Percentiles rank a stretch among this genome's conserved stretches.
Evolutionary conservation across 2,329 filamentous ascomycete species (phyloP).

Genomic region (Xylaria sp.): DNA sequence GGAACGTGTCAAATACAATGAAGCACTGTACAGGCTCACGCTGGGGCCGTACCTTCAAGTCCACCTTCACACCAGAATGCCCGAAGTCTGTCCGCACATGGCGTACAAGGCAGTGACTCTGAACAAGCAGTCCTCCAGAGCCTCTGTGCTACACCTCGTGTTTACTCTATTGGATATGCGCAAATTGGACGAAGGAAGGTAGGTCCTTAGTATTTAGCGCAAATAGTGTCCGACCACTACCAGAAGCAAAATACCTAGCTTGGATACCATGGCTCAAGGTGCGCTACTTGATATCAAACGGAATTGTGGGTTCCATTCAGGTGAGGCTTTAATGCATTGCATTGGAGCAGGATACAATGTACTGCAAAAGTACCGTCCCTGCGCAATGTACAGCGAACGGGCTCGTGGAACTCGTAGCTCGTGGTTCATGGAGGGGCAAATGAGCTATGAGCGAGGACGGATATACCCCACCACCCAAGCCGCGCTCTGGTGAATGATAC

Average conservation of each 20-base stretch:
- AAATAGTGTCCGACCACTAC: neutral
- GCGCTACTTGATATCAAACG: conserved; percentile 12
- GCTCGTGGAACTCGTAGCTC: conserved; percentile 4
- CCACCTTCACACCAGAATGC: conserved; percentile 25
- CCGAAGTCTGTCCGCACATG: conserved; percentile 31
- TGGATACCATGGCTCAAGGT: neutral
- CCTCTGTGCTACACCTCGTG: neutral
- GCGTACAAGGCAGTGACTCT: neutral
- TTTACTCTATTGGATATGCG: neutral
- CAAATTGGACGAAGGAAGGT: neutral
- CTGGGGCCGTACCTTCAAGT: conserved; percentile 11
- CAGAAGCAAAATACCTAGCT: neutral
- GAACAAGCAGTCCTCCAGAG: neutral
- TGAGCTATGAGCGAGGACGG: conserved; percentile 24
- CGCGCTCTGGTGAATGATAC: conserved; percentile 11
- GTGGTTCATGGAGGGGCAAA: conserved; percentile 27
- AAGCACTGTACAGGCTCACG: conserved; percentile 27
- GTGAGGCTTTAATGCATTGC: neutral
- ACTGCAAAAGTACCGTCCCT: conserved; percentile 29
- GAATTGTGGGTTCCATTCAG: neutral
- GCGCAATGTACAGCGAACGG: conserved; percentile 25
- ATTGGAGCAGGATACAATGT: conserved; percentile 21
- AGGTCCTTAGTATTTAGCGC: neutral
- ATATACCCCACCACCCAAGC: conserved; percentile 31
- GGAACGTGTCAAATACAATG: conserved; percentile 26